A percentile compares a stretch with the other conserved stretches of the same genome.
phyloP scores from a whole-genome alignment of 176 grass and related monocot species.

The Zea luxurians region DNA sequence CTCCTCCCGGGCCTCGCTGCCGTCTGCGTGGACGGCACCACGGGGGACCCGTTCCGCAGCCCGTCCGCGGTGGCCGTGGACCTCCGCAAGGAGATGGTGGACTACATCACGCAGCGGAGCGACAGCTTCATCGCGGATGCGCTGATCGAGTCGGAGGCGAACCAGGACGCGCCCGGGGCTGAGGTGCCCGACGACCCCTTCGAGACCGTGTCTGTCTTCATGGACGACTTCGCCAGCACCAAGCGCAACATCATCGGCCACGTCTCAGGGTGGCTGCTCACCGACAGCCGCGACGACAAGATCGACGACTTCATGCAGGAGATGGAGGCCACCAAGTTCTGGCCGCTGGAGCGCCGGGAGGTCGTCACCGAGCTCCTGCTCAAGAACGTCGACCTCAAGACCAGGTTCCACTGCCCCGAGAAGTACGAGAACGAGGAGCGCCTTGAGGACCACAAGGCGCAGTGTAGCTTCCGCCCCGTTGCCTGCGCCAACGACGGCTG shows the following conservation, averaged over 20 bases:
- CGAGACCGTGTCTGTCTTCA: conserved; percentile 67
- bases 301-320: conserved; percentile 91
- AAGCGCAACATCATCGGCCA: conserved; percentile 87
- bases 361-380: conserved; percentile 56
- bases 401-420: conserved; percentile 64
- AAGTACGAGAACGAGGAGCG: conserved; percentile 63
- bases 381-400: conserved; percentile 80
- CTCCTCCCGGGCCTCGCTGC: conserved; percentile 72
- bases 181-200: conserved; percentile 64
- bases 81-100: conserved; percentile 80
- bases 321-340: conserved; percentile 80
- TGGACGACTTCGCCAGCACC: conserved; percentile 71
- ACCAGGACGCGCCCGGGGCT: conserved; percentile 23
- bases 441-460: conserved; percentile 48
- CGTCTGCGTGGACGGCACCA: conserved; percentile 62
- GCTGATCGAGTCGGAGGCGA: conserved; percentile 37
- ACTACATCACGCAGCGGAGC: conserved; percentile 61
- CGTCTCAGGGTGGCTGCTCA: conserved; percentile 83
- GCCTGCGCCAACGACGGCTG: conserved; percentile 65
- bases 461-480: conserved; percentile 65
- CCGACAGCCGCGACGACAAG: conserved; percentile 83
- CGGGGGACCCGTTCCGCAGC: conserved; percentile 62
- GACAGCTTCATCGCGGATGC: conserved; percentile 73
- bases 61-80: conserved; percentile 60
- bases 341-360: conserved; percentile 75